Evolutionary conservation across 495 filamentous ascomycete species (phyloP), one percentile per base, ranked within the genome.

Genomic region (Aspergillus avenaceus): DNA sequence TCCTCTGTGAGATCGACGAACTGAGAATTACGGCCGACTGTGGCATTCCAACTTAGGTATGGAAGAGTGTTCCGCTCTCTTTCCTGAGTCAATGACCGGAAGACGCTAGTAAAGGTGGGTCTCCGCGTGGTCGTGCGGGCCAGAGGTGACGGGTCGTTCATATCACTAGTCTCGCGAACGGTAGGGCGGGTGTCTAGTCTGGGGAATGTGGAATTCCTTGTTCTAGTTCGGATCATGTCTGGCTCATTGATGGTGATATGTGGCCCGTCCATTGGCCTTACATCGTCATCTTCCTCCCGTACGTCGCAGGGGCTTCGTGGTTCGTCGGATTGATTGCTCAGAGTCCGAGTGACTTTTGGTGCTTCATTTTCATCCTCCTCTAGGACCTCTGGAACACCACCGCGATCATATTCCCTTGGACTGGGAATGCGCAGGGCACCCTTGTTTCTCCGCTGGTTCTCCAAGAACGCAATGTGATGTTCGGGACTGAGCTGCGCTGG

Each of bases 21-120:
- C 14, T 85, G 84, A 23, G 91, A 96, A 62, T 97, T 97, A 32
- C 93, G 79, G 14, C 88, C 93, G 29, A 96, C 73, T 0, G 93
- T 98, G 5, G 93, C 89, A 63, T 91, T 82, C 83, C 88, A 97
- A 63, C 89, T 96, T 19, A 98, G 77, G 64, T 98, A 98, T 0
- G 93, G 91, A 61, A 80, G 73, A 19, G 85, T 85, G 21, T 74
- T 47, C 7, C 63, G 70, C 5, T 73, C 73, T 41, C 60, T 59
- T 47, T 78, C 69, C 45, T 76, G 60, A 0, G 72, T 75, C 26
- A 74, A 27, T 16, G 71, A 70, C 13, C 71, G 61, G 27, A 68
- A 62, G 16, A 75, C 55, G 2, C 62, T 63, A 25, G 37, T 61
- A n/a, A 75, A 51, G 0, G 70, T 75, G n/a, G 62, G 54, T 37